Evolutionary conservation across 2,329 filamentous ascomycete genomes (phyloP).

Genomic region (Fusarium xylarioides): DNA sequence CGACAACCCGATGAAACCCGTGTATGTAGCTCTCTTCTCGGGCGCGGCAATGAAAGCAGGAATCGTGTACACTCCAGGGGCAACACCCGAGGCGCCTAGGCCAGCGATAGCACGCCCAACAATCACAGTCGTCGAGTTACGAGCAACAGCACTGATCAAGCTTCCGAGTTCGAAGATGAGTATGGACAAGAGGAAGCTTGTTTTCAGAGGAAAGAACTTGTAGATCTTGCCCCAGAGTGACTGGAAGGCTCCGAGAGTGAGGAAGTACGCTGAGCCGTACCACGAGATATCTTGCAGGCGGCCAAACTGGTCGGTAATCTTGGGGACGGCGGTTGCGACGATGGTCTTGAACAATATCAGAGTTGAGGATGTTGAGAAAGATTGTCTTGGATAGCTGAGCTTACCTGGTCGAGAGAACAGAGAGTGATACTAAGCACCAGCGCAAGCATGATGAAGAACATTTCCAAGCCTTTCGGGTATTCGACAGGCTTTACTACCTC

Average conservation of each 20-base stretch:
- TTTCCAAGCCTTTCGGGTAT: background rate
- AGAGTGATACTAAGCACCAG: background rate
- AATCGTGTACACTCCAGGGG: conserved; percentile 58
- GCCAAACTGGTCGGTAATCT: conserved; percentile 62
- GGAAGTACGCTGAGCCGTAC: conserved; percentile 63
- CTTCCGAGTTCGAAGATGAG: conserved; percentile 64
- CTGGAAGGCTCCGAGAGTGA: background rate
- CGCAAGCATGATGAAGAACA: background rate
- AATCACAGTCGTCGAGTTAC: conserved; percentile 57
- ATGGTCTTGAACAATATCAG: background rate
- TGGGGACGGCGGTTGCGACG: conserved; percentile 55
- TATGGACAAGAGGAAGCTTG: conserved; percentile 57
- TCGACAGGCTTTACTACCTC: background rate
- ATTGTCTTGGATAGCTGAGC: fast-evolving
- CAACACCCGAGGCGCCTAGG: conserved; percentile 59
- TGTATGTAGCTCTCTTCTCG: background rate
- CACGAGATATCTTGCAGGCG: conserved; percentile 62
- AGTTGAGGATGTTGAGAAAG: fast-evolving
- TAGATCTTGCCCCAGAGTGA: conserved; percentile 53
- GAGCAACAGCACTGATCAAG: conserved; percentile 58
- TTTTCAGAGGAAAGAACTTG: conserved; percentile 62
- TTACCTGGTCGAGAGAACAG: background rate
- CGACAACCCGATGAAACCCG: background rate
- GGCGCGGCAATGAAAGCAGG: conserved; percentile 43
- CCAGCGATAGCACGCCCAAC: conserved; percentile 61